Evolutionary conservation across 768 basidiomycete species (phyloP).

Genomic region (Grammothele lineata): DNA sequence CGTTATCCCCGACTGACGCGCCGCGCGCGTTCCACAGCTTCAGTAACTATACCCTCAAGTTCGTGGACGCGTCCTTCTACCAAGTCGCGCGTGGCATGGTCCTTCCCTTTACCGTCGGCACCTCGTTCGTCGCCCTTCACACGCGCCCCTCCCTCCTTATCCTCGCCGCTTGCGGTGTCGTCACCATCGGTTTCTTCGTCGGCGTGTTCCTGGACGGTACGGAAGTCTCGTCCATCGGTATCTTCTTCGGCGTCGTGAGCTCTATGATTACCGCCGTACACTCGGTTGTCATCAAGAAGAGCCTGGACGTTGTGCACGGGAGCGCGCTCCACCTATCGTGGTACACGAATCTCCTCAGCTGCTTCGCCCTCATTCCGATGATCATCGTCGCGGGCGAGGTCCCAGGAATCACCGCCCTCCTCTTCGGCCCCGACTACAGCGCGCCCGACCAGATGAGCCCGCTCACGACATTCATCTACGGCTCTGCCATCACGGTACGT

Average conservation of each 20-base stretch:
- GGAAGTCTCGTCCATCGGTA: conserved; percentile 54
- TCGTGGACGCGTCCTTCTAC: conserved; percentile 92
- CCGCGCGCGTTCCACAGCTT: conserved; percentile 41
- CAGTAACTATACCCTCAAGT: conserved; percentile 89
- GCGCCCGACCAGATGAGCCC: conserved; percentile 37
- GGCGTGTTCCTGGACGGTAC: conserved; percentile 80
- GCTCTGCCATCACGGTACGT: conserved; percentile 73
- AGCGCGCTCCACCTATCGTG: conserved; percentile 84
- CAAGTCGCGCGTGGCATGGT: conserved; percentile 94
- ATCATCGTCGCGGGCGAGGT: conserved; percentile 75
- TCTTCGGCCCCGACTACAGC: conserved; percentile 44
- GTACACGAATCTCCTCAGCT: conserved; percentile 86
- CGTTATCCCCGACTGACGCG: neutral
- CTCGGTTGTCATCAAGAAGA: conserved; percentile 91
- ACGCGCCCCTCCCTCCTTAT: conserved; percentile 74
- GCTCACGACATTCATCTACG: conserved; percentile 67
- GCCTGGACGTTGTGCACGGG: conserved; percentile 72
- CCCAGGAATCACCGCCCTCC: conserved; percentile 53
- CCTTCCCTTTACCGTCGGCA: conserved; percentile 87
- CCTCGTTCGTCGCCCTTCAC: conserved; percentile 77
- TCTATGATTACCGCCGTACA: conserved; percentile 87
- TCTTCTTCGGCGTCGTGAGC: conserved; percentile 77
- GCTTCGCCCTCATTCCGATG: conserved; percentile 67
- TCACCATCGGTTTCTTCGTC: conserved; percentile 90
- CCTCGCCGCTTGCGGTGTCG: conserved; percentile 69